These are phyloP conservation scores for Dactylella cylindrospora DNA, from an alignment of 2,329 filamentous ascomycete genomes.

Conservation along the genomic window DNA sequence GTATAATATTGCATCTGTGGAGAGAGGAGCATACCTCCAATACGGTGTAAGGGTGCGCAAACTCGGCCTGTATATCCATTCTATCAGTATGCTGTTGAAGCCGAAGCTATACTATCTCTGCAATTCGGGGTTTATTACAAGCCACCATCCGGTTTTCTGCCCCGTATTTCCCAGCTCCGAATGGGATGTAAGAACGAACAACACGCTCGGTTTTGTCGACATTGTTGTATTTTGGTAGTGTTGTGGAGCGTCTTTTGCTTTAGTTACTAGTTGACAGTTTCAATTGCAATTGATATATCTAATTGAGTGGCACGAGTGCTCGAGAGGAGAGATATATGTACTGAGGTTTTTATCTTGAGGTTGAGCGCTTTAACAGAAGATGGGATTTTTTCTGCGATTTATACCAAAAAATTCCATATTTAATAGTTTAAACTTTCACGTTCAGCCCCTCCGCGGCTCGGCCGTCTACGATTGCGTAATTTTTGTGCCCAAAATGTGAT, in stretches of 20 bases:
- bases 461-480: no score
- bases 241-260: not conserved
- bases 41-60: conserved; percentile 66
- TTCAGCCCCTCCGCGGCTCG: no score
- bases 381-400: no score
- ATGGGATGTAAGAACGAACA: conserved; percentile 70
- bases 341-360: no score
- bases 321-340: no score
- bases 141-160: conserved; percentile 69
- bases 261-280: no score
- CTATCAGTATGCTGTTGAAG: not conserved
- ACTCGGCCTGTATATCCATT: conserved; percentile 55
- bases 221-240: conserved; percentile 21
- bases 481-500: no score
- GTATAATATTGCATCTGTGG: not conserved
- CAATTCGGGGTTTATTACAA: conserved; percentile 55
- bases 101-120: not conserved
- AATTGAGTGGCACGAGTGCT: no score
- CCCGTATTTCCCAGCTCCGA: conserved; percentile 57
- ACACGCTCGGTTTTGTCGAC: conserved; percentile 59
- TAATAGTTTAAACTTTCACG: no score
- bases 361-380: no score
- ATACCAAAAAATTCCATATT: no score
- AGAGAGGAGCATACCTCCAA: conserved; percentile 46
- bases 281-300: no score